Conservation (phyloP, 768 basidiomycete genomes). For the Rhodotorula taiwanensis region DNA sequence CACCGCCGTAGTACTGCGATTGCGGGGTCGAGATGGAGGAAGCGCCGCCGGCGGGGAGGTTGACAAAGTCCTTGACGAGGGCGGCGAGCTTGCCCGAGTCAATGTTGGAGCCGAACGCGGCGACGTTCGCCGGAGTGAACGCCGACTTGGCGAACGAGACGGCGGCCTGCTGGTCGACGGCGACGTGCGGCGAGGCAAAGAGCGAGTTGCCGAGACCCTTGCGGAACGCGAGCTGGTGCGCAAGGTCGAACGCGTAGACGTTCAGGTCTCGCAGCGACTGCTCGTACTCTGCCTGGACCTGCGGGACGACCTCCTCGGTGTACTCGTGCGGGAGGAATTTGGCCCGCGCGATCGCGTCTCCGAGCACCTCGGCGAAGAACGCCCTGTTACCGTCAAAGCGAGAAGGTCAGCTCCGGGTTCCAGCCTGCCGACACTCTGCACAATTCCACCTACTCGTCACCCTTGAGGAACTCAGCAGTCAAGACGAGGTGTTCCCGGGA, state of each 20-base stretch:
- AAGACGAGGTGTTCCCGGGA: constrained; percentile 83
- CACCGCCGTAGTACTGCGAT: constrained; percentile 71
- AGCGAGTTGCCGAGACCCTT: constrained; percentile 84
- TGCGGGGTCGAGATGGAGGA: constrained; percentile 45
- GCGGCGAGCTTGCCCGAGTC: constrained; percentile 59
- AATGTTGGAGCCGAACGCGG: constrained; percentile 81
- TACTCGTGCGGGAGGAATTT: constrained; percentile 55
- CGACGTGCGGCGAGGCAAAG: constrained; percentile 65
- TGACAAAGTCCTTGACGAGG: constrained; percentile 65
- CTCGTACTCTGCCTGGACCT: constrained; percentile 63
- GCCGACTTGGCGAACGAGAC: constrained; percentile 62
- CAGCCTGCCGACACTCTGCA: accelerated
- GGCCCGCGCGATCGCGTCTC: constrained; percentile 73
- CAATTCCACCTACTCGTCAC: constrained; percentile 74
- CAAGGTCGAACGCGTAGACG: constrained; percentile 71
- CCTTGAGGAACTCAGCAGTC: constrained; percentile 89
- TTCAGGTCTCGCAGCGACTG: constrained; percentile 58
- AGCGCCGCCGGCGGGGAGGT: constrained; percentile 44
- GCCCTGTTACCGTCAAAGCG: constrained; percentile 49
- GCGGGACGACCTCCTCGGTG: constrained; percentile 51
- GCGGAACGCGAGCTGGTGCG: constrained; percentile 88
- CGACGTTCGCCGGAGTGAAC: constrained; percentile 69
- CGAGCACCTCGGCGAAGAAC: constrained; percentile 83
- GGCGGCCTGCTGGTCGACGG: constrained; percentile 51
- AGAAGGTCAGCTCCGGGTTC: neutral